Evolutionary conservation across 805 yeast species (phyloP).

Genomic region (Candida andamanensis): DNA sequence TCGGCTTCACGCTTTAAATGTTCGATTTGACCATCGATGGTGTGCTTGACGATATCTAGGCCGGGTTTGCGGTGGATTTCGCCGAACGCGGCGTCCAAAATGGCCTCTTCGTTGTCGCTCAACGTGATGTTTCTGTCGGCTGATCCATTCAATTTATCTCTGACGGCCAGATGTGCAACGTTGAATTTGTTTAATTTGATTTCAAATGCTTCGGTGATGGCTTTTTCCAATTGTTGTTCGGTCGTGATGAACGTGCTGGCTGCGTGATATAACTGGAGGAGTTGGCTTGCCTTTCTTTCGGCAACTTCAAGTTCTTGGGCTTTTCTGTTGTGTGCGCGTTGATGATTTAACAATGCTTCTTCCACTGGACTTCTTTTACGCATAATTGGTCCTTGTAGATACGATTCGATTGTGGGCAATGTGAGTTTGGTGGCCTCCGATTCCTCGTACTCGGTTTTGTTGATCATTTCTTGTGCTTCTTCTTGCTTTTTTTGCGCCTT

Average conservation of each 20-base stretch:
- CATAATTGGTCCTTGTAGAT: slow-evolving; percentile 65
- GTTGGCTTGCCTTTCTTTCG: slow-evolving; percentile 48
- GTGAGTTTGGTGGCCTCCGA: slow-evolving; percentile 59
- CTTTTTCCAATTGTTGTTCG: slow-evolving; percentile 56
- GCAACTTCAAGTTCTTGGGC: slow-evolving; percentile 47
- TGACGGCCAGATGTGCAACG: slow-evolving; percentile 26
- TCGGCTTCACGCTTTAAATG: slow-evolving; percentile 33
- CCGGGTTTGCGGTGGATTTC: slow-evolving; percentile 41
- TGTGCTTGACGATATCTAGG: slow-evolving; percentile 30
- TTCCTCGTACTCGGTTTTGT: slow-evolving; percentile 33
- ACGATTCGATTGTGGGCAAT: slow-evolving; percentile 71
- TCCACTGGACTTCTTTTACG: slow-evolving; percentile 72
- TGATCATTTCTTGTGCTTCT: slow-evolving; percentile 15
- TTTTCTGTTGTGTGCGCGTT: slow-evolving; percentile 64
- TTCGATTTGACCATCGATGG: slow-evolving; percentile 37
- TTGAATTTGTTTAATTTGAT: slow-evolving; percentile 31
- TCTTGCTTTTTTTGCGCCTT: slow-evolving; percentile 24
- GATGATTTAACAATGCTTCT: slow-evolving; percentile 46
- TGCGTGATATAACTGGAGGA: slow-evolving; percentile 69
- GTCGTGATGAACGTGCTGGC: slow-evolving; percentile 66
- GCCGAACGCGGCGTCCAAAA: slow-evolving; percentile 34
- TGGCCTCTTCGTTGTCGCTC: slow-evolving; percentile 26
- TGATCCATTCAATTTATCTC: slow-evolving; percentile 30
- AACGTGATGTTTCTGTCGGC: slow-evolving; percentile 24
- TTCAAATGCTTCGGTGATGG: slow-evolving; percentile 55